Base-by-base conservation (phyloP, 129 eudicot species). In the Artemisia argyi region DNA sequence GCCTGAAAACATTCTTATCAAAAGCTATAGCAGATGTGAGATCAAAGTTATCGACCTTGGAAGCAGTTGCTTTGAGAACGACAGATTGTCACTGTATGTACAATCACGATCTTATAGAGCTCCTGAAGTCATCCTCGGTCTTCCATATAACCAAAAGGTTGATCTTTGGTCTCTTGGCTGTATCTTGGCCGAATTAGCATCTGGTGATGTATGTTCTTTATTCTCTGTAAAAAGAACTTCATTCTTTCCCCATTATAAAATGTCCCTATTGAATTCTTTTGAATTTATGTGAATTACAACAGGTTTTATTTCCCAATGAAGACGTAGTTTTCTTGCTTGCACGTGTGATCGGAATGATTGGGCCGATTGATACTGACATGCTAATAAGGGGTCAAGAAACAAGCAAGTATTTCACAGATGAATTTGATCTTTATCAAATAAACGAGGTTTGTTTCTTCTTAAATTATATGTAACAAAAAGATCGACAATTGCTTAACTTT, bases 141-240 rank as follows among this genome's bases (percentile, higher is more conserved):
- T 91, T 60, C 86, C 91, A 10, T 95, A 95, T 76, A 84, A 84
- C 78, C 88, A 84, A 20, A 95, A 88, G 75, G 90, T 95, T 69
- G 99, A 95, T 70, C 79, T 95, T 7, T 95, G 99, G 99, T 95
- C 99, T 11, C 86, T 95, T 44, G 99, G 99, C 26, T 95, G 99
- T 61, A 90, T 95, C 70, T 74, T 95, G 78, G 96, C 95, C 7
- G 99, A 95, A 85, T 76, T 95, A 58, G 82, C 75, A 46, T 84
- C 96, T n/a, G 99, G 99, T 39, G 96, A 95, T 75, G 99, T 95
- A 90, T 28, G 83, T 68, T 63, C 58, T 48, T 47, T 24, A 1
- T 14, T 9, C 17, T 39, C 2, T 39, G 8, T 39, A 39, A 47
- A 52, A 51, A 68, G 30, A 62, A 8, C 20, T 61, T 61, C 8